Percentiles rank a stretch among this genome's conserved stretches.
These are phyloP conservation scores for Delonix regia DNA, from an alignment of 306 rosid genomes.

Conservation along the genomic window DNA sequence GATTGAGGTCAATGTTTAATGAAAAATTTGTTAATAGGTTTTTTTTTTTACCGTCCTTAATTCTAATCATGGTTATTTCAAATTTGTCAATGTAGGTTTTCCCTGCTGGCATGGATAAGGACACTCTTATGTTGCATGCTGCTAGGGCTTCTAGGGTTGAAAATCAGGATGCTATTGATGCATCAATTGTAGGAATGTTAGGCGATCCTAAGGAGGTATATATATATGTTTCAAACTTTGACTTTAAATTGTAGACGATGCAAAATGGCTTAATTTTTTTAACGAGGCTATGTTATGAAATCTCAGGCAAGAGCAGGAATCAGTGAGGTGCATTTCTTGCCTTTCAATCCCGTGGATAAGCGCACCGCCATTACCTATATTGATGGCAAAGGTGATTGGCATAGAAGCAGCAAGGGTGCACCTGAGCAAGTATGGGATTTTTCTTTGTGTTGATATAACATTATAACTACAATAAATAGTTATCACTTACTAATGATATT, in stretches of 20 bases:
- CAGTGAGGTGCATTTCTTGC: conserved; percentile 87
- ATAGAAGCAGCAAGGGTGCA: conserved; percentile 91
- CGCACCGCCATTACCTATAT: conserved; percentile 88
- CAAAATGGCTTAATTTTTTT: conserved; percentile 7
- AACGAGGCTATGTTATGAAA: neutral
- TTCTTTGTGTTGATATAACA: neutral
- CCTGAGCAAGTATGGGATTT: conserved; percentile 76
- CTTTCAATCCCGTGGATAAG: conserved; percentile 88
- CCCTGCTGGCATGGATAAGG: conserved; percentile 48
- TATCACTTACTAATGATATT: neutral
- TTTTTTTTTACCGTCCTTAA: neutral
- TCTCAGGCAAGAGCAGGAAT: conserved; percentile 88
- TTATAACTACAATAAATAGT: neutral
- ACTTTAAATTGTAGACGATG: neutral
- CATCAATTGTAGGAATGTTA: conserved; percentile 83
- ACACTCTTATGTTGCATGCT: conserved; percentile 58
- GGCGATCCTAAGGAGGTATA: conserved; percentile 86
- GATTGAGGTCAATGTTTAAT: conserved; percentile 64
- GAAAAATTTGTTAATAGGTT: neutral
- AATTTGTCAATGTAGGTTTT: conserved; percentile 63
- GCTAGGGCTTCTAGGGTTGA: conserved; percentile 87
- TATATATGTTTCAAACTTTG: neutral
- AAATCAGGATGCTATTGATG: conserved; percentile 93
- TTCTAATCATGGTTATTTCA: conserved; percentile 28
- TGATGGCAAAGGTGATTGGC: conserved; percentile 67